Evolutionary conservation across 169 alveolate species (phyloP).

Genomic region (Ichthyophthirius multifiliis): DNA sequence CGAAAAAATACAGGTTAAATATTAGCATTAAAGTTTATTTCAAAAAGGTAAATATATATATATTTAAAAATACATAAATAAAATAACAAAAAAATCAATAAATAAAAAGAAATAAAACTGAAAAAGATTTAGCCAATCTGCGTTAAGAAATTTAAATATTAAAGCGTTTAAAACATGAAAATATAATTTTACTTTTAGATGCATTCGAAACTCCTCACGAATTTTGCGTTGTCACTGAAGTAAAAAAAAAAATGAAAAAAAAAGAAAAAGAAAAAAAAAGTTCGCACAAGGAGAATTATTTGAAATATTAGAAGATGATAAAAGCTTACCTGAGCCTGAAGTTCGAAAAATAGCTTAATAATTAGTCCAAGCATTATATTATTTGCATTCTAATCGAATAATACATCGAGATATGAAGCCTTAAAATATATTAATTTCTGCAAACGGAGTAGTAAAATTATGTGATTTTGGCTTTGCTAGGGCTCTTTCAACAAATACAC

Average conservation of each 20-base stretch:
- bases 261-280: slow-evolving; percentile 6
- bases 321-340: slow-evolving; percentile 84
- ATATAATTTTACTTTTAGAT: slow-evolving; percentile 86
- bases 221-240: slow-evolving; percentile 89
- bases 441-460: slow-evolving; percentile 86
- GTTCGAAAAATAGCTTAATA: slow-evolving; percentile 84
- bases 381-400: slow-evolving; percentile 85
- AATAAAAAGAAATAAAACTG: slow-evolving; percentile 80
- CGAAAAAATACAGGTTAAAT: slow-evolving; percentile 83
- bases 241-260: background rate
- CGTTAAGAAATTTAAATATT: slow-evolving; percentile 89
- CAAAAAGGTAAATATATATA: slow-evolving; percentile 57
- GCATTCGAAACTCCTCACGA: slow-evolving; percentile 90
- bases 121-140: slow-evolving; percentile 85
- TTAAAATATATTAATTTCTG: slow-evolving; percentile 84
- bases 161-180: slow-evolving; percentile 86
- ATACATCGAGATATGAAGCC: slow-evolving; percentile 93
- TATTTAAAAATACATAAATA: background rate
- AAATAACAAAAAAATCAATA: background rate
- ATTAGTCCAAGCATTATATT: slow-evolving; percentile 77
- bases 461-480: slow-evolving; percentile 93
- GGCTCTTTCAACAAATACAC: slow-evolving; percentile 87
- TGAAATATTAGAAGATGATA: slow-evolving; percentile 90
- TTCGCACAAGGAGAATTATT: slow-evolving; percentile 92
- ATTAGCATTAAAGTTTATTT: slow-evolving; percentile 86